phyloP scores from a whole-genome alignment of 495 filamentous ascomycete species.

The Tuber microsphaerosporum region DNA sequence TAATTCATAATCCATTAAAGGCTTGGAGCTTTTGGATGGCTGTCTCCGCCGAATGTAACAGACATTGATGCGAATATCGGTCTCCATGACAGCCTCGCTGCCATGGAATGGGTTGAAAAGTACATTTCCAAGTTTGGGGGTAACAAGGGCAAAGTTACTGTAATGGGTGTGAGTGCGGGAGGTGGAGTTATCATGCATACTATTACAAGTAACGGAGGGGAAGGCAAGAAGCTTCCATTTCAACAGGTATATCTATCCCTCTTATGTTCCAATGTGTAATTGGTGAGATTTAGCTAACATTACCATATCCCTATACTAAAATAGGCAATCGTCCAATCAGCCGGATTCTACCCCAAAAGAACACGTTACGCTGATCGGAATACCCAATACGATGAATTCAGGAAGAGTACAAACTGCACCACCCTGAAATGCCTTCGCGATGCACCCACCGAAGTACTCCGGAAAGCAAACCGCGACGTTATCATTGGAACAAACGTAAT shows the following conservation, averaged over 20 bases:
- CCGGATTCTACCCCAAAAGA: conserved; percentile 15
- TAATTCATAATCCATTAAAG: conserved; percentile 8
- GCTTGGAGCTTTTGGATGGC: conserved; percentile 59
- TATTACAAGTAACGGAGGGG: conserved; percentile 32
- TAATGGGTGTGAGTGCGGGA: conserved; percentile 63
- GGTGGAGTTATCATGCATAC: conserved; percentile 48
- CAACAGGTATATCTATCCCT: conserved; percentile 23
- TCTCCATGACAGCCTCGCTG: conserved; percentile 60
- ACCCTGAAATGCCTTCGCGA: conserved; percentile 27
- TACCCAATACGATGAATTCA: conserved; percentile 14
- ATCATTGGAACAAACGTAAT: conserved; percentile 4
- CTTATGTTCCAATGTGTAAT: background rate
- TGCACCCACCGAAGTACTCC: conserved; percentile 19
- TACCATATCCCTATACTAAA: conserved; percentile 11
- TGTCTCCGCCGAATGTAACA: conserved; percentile 46
- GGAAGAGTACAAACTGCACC: conserved; percentile 22
- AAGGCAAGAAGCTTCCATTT: conserved; percentile 21
- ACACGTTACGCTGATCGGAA: background rate
- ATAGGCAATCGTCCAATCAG: conserved; percentile 35
- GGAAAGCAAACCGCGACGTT: conserved; percentile 10
- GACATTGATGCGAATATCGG: conserved; percentile 55
- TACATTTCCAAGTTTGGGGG: conserved; percentile 68
- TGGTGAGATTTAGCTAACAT: background rate
- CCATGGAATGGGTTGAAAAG: conserved; percentile 64
- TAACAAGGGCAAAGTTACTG: conserved; percentile 55